Conservation (phyloP, 768 basidiomycete genomes). For the Mycena chlorophos region DNA sequence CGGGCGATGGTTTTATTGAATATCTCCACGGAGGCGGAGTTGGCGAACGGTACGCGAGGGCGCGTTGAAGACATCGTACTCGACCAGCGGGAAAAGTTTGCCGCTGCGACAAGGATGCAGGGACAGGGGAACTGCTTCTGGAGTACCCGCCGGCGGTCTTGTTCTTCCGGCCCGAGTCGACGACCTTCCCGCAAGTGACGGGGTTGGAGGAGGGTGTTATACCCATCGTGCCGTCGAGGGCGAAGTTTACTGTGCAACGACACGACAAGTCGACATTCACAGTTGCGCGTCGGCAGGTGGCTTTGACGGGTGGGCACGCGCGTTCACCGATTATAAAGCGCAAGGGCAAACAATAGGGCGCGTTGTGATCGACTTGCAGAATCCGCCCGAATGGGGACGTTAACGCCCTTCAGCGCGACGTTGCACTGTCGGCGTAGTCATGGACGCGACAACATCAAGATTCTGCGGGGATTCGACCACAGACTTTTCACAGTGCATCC, state of each 20-base stretch:
- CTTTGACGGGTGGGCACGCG: too few relatives aligned
- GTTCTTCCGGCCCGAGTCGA: too few relatives aligned
- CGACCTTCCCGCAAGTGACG: too few relatives aligned
- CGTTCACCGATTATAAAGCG: background rate
- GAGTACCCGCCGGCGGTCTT: background rate
- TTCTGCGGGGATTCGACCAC: background rate
- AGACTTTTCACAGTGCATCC: background rate
- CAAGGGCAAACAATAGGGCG: background rate
- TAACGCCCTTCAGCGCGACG: background rate
- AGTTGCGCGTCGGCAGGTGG: background rate
- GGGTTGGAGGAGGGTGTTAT: too few relatives aligned
- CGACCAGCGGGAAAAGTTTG: background rate
- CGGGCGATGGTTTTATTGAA: conserved; percentile 6
- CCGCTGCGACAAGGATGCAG: background rate
- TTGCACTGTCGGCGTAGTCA: background rate
- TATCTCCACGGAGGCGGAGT: conserved; percentile 7
- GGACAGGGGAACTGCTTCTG: background rate
- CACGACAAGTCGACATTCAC: background rate
- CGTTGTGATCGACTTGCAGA: background rate
- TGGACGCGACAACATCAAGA: background rate
- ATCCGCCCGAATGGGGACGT: background rate
- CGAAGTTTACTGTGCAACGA: background rate
- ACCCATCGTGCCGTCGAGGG: too few relatives aligned
- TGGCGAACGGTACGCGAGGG: conserved; percentile 8
- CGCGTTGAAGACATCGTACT: background rate